A percentile compares a stretch with the other conserved stretches of the same genome.
Evolutionary conservation across 176 grass and related monocot genomes (phyloP).

Genomic region (Carex parvula): DNA sequence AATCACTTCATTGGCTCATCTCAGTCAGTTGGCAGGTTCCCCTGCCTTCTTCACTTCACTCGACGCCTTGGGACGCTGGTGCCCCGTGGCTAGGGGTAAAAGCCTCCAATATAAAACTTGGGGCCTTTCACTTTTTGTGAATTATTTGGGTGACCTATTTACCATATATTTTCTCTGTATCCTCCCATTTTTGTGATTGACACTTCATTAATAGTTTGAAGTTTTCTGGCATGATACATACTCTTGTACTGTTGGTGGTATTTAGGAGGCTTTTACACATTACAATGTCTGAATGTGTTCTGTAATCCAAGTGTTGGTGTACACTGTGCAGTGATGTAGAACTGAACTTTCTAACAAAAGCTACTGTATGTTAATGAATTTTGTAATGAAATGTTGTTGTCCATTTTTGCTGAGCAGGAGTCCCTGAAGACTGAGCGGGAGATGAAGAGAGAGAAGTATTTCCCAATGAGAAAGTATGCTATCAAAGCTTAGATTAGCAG

Average conservation of each 20-base stretch:
- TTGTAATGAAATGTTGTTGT: background rate
- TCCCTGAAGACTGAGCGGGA: conserved; percentile 61
- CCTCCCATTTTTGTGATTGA: background rate
- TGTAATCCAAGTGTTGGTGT: background rate
- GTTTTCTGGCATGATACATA: background rate
- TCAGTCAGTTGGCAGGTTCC: too few relatives aligned
- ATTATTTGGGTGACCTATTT: background rate
- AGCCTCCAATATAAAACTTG: background rate
- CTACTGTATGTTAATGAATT: background rate
- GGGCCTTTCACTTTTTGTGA: background rate
- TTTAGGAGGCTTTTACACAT: background rate
- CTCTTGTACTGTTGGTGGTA: background rate
- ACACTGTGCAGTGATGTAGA: background rate
- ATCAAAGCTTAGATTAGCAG: conserved; percentile 57
- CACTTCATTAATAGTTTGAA: background rate
- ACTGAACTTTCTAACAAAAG: background rate
- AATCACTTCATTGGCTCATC: background rate
- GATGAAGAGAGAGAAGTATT: conserved; percentile 74
- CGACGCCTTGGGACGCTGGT: too few relatives aligned
- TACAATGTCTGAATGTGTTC: background rate
- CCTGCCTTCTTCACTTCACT: too few relatives aligned
- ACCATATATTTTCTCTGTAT: background rate
- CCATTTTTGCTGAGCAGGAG: conserved; percentile 23
- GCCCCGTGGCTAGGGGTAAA: too few relatives aligned
- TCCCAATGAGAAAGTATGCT: conserved; percentile 74